Evolutionary conservation across 2,329 filamentous ascomycete genomes (phyloP), one percentile per base, ranked within the genome.

Genomic region (Tolypocladium endophyticum): DNA sequence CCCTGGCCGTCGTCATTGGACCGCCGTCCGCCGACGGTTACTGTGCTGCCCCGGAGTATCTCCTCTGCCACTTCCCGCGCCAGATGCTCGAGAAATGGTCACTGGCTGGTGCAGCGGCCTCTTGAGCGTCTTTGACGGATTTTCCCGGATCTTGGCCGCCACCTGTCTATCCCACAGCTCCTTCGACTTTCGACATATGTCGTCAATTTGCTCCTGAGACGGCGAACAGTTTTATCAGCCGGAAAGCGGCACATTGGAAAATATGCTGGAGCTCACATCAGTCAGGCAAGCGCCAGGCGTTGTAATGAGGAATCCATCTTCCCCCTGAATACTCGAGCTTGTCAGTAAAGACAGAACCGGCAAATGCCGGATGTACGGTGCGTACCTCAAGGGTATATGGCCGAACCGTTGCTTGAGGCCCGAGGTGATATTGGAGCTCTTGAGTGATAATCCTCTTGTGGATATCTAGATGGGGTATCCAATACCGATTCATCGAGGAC

Each of bases 301-400:
- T 36, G 78, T 80, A 66, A 85, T 84, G 61, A 86, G 75, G 65
- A 80, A 85, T 2, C 83, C 83, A 69, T 85, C 82, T 71, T 85
- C 81, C 65, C 82, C 82, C 82, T 84, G 61, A 55, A 60, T 65
- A 30, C 35, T 36, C 55, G 62, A 52, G 63, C 62, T 56, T 11
- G 23, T 60, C 54, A 60, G 43, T 8, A 50, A 20, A 28, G 14
- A 6, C 39, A 7, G n/a, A 11, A 45, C 35, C 50, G 9, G 47
- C 41, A n/a, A 7, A 36, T 23, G 43, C 12, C 36, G 8, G 8
- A 18, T n/a, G 9, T 14, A 30, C 25, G 6, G 16, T 38, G 39
- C 23, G 16, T 74, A 84, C 82, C 72, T 84, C 77, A 66, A 78
- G 75, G 47, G 81, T 84, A 66, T 79, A 85, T 50, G 81, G 76